phyloP scores from a whole-genome alignment of 2,329 filamentous ascomycete species.

The Colletotrichum filicis region DNA sequence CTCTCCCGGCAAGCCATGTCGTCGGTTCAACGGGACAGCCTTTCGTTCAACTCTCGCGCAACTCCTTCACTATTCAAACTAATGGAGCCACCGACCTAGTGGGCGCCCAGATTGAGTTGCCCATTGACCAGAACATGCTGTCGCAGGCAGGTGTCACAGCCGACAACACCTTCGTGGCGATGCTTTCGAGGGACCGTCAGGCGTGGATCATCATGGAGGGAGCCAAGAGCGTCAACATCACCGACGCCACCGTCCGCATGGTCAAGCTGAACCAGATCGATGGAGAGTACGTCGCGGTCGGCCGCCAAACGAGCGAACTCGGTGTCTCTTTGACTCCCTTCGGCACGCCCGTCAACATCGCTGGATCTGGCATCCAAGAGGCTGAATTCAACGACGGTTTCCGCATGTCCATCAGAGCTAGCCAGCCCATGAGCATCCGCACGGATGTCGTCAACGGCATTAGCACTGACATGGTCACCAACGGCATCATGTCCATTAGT shows the following conservation, averaged over 20 bases:
- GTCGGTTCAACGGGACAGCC: slow-evolving; percentile 39
- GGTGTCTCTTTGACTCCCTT: slow-evolving; percentile 36
- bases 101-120: slow-evolving; percentile 37
- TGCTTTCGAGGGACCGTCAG: slow-evolving; percentile 37
- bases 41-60: slow-evolving; percentile 38
- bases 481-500: slow-evolving; percentile 37
- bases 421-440: slow-evolving; percentile 38
- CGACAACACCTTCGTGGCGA: slow-evolving; percentile 38
- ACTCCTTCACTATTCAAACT: slow-evolving; percentile 37
- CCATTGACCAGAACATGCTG: slow-evolving; percentile 36
- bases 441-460: slow-evolving; percentile 38
- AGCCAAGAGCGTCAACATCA: slow-evolving; percentile 38
- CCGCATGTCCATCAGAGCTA: slow-evolving; percentile 38
- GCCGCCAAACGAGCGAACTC: slow-evolving; percentile 37
- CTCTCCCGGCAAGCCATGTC: slow-evolving; percentile 37
- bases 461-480: slow-evolving; percentile 37
- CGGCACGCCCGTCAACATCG: slow-evolving; percentile 35
- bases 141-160: slow-evolving; percentile 35
- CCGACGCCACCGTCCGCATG: slow-evolving; percentile 38
- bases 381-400: slow-evolving; percentile 38
- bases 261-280: slow-evolving; percentile 37
- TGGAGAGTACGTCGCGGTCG: slow-evolving; percentile 38
- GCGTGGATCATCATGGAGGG: slow-evolving; percentile 38
- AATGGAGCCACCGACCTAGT: slow-evolving; percentile 38
- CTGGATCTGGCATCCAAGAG: slow-evolving; percentile 38